Evolutionary conservation across 768 basidiomycete genomes (phyloP).

Genomic region (Termitomyces eurrhizus): DNA sequence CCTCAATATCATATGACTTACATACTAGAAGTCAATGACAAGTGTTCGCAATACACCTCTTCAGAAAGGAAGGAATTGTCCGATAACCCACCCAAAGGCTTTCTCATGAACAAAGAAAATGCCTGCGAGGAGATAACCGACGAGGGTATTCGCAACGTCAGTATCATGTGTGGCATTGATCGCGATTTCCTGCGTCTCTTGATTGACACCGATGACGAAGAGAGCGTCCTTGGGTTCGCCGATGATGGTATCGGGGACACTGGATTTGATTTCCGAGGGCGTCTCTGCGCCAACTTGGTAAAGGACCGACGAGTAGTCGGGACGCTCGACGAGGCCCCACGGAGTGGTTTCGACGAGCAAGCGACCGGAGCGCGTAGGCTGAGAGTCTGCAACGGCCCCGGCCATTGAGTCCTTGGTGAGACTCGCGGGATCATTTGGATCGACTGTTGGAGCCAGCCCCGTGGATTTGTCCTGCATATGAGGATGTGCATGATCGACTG

Average conservation of each 20-base stretch:
- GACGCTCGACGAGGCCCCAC: too few species aligned
- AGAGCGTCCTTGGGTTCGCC: not conserved
- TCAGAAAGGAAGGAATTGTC: not conserved
- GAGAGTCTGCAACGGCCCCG: not conserved
- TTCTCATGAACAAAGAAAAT: not conserved
- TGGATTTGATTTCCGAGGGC: not conserved
- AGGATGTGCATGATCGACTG: not conserved
- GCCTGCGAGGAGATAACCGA: not conserved
- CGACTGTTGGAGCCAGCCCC: not conserved
- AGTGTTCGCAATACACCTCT: not conserved
- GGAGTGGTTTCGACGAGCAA: not conserved
- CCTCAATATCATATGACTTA: not conserved
- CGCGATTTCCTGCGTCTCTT: not conserved
- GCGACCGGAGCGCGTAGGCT: not conserved
- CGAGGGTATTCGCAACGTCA: not conserved
- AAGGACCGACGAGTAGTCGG: too few species aligned
- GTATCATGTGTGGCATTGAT: not conserved
- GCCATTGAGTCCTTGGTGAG: not conserved
- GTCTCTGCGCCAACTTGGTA: not conserved
- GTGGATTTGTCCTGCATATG: not conserved
- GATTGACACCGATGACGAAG: not conserved
- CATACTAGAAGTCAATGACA: not conserved
- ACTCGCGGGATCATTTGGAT: not conserved
- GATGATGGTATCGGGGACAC: not conserved
- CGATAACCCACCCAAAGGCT: not conserved